Percentiles rank a stretch among this genome's conserved stretches.
Evolutionary conservation across 192 early-diverging fungal genomes (phyloP).

Genomic region (Coemansia sp.): DNA sequence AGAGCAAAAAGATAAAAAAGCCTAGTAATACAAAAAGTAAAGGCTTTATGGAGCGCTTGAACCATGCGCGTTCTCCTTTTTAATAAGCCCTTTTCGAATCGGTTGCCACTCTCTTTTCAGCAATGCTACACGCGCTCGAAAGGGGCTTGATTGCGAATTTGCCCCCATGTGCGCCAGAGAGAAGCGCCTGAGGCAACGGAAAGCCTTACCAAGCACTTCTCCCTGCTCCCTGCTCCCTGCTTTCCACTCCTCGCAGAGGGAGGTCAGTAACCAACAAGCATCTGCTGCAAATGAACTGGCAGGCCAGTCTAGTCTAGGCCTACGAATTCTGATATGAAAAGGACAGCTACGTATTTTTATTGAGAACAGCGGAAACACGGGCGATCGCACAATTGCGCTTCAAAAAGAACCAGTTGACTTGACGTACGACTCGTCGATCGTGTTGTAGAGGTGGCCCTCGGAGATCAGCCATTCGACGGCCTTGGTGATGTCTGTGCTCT

Average conservation of each 20-base stretch:
- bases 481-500: slow-evolving; percentile 25
- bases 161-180: not conserved
- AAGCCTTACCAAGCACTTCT: not conserved
- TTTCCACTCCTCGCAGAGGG: no score
- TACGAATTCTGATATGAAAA: not conserved
- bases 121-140: not conserved
- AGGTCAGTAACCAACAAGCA: no score
- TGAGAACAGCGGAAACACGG: not conserved
- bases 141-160: not conserved
- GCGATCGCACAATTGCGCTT: not conserved
- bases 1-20: not conserved
- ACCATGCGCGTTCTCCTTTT: not conserved
- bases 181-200: not conserved
- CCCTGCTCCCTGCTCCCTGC: no score
- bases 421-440: slow-evolving; percentile 59
- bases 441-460: slow-evolving; percentile 72
- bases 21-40: not conserved
- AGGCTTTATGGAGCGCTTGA: not conserved
- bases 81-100: not conserved
- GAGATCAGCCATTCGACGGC: slow-evolving; percentile 56
- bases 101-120: not conserved
- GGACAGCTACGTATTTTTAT: not conserved
- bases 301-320: not conserved
- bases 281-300: not conserved
- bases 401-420: slow-evolving; percentile 6